Base-by-base conservation (phyloP, 2,329 filamentous ascomycete genomes). In the Neocucurbitaria cava region DNA sequence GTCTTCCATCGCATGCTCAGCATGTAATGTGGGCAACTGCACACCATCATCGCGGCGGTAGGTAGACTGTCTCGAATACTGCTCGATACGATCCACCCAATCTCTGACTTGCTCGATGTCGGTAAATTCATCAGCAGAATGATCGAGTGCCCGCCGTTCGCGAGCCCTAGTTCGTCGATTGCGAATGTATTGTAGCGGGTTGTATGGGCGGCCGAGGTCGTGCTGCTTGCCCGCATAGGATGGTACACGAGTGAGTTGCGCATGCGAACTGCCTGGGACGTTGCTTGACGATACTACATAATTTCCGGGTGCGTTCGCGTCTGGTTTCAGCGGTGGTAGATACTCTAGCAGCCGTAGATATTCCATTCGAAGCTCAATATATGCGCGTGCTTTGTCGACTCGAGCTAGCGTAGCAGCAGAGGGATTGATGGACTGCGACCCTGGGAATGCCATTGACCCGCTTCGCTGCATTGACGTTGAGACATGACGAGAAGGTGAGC, bases 101-200 rank as follows among this genome's bases (percentile, higher is more conserved):
- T 82, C 79, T 46, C 85, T 85, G 7, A 96, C 91, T 41, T 81
- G 85, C 3, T 85, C 81, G 1, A 91, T 80, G 72, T 97, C 88
- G 35, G 85, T 82, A 79, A 96, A 98, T 1, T 90, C 91, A 62
- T 90, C 88, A 1, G 83, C 81, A 58, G 91, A 87, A 15, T 90
- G 87, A 66, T 95, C 86, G 30, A 96, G 88, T 0, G 84, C 77
- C 61, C 85, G 88, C 36, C 91, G 85, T 76, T 96, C 91, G 15
- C 93, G 85, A 23, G 89, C 89, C 58, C 95, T 85, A 11, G 95
- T 85, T 71, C 93, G 94, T 43, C 94, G 85, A 70, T 99, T 98
- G 18, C 95, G 88, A 50, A 98, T 90, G 65, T 92, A 92, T 74
- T 98, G 95, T 21, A 99, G 78, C 4, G 94, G 95, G 71, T 99